phyloP scores from a whole-genome alignment of 768 basidiomycete species.

The Mrakia gelida region DNA sequence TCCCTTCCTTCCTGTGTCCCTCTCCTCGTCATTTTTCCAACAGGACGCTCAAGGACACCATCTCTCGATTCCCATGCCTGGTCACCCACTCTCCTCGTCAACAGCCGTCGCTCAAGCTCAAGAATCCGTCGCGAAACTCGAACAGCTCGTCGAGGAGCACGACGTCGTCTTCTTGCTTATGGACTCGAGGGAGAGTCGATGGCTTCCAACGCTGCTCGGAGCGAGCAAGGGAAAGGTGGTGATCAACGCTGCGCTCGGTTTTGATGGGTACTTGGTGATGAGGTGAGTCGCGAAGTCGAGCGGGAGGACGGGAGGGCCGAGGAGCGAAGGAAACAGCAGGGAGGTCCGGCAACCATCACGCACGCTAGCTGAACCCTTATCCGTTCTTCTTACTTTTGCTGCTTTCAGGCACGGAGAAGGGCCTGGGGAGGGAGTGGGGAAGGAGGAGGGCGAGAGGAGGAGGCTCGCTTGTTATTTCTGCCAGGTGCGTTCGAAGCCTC shows the following conservation, averaged over 20 bases:
- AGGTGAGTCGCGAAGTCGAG: slow-evolving; percentile 65
- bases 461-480: slow-evolving; percentile 93
- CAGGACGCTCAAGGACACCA: slow-evolving; percentile 77
- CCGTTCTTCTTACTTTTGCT: background rate
- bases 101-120: slow-evolving; percentile 54
- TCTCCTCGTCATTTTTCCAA: background rate
- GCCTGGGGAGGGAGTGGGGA: background rate
- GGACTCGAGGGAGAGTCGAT: slow-evolving; percentile 97
- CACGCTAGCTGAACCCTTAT: no score
- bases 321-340: background rate
- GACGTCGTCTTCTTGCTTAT: slow-evolving; percentile 90
- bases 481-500: slow-evolving; percentile 90
- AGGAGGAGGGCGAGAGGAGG: slow-evolving; percentile 25
- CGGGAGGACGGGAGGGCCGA: background rate
- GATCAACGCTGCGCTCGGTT: slow-evolving; percentile 89
- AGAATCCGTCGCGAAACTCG: slow-evolving; percentile 67
- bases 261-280: slow-evolving; percentile 96
- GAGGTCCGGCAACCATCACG: no score
- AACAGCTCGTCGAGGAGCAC: slow-evolving; percentile 72
- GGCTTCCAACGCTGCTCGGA: slow-evolving; percentile 88
- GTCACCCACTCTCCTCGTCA: slow-evolving; percentile 71
- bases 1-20: background rate
- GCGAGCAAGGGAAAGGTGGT: slow-evolving; percentile 87
- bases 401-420: slow-evolving; percentile 18
- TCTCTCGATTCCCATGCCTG: slow-evolving; percentile 92